Percentiles rank a stretch among this genome's conserved stretches.
Conservation (phyloP, 2,329 filamentous ascomycete genomes). For the Aspergillus proliferans region DNA sequence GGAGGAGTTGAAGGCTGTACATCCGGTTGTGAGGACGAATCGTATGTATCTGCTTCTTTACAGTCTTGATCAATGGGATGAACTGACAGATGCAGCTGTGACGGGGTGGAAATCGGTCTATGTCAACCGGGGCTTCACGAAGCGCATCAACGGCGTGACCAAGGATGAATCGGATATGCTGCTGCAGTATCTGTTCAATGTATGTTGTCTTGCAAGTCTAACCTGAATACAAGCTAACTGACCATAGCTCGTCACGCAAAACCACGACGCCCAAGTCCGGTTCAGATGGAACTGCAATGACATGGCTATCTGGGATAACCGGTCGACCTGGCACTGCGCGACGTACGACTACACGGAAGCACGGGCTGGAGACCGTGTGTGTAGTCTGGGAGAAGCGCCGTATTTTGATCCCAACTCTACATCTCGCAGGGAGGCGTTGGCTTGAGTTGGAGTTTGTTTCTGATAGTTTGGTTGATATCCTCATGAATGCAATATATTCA, state of each 20-base stretch:
- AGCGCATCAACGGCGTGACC: constrained; percentile 41
- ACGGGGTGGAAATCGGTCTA: constrained; percentile 57
- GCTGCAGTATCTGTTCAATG: constrained; percentile 37
- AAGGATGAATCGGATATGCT: constrained; percentile 40
- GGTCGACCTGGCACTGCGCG: constrained; percentile 40
- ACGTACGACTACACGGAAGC: constrained; percentile 29
- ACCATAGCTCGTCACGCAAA: constrained; percentile 35
- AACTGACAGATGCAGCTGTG: constrained; percentile 32
- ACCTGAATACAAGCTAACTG: background rate
- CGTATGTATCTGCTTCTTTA: constrained; percentile 19
- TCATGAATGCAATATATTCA: background rate
- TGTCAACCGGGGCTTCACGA: constrained; percentile 37
- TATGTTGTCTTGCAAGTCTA: constrained; percentile 10
- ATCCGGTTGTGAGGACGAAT: constrained; percentile 56
- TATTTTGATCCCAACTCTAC: constrained; percentile 42
- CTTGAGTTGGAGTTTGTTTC: background rate
- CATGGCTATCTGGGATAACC: constrained; percentile 25
- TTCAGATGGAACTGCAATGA: constrained; percentile 47
- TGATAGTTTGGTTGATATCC: background rate
- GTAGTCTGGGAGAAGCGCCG: constrained; percentile 48
- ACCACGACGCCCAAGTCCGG: constrained; percentile 47
- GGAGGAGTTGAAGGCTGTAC: constrained; percentile 44
- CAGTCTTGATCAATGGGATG: background rate
- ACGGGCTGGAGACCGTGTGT: constrained; percentile 44
- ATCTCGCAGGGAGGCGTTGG: constrained; percentile 34